Evolutionary conservation across 768 basidiomycete species (phyloP), one percentile per base, ranked within the genome.

Genomic region (Pulveroboletus sp.): DNA sequence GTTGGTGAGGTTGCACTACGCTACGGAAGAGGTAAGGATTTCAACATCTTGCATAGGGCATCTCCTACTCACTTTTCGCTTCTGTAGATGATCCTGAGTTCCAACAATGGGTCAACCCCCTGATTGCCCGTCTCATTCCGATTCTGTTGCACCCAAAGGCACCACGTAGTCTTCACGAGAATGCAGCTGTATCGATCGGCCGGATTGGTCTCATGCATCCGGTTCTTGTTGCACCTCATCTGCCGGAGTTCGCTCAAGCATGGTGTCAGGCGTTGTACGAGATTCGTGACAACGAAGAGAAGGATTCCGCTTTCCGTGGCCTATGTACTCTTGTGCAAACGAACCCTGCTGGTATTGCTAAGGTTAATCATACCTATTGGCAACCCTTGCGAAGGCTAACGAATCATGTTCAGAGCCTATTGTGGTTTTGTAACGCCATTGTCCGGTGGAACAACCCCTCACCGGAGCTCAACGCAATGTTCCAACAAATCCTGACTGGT

Each of bases 281-380:
- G 70, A 99, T 99, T 67, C 86, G 96, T 56, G 96, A 99, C 63
- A 99, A 98, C 62, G 95, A 98, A 60, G 96, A 99, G 75, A 99
- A 98, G 72, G 96, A 97, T 63, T 97, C 93, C 18, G 96, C 96
- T 6, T 99, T 98, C 82, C 80, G 94, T 49, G 96, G 96, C 2
- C 81, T 99, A 60, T 99, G 96, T 70, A 91, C 91, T 27, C 84
- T 97, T 33, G 92, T 98, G 53, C 91, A 94, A 69, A 82, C 82
- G 28, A 99, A 99, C 66, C 96, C 96, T 15, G 81, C 82, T 53
- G 96, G 95, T 3, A 91, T 97, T 52, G 82, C 90, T 38, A 93
- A 93, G 82, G 93, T 89, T 49, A 53, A 83, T 70, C 6, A 14
- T 15, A 36, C 27, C 9, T 9, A 10, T 8, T 26, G n/a, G 7